These are phyloP conservation scores for Claviceps digitariae DNA, from an alignment of 2,329 filamentous ascomycete genomes.

Conservation along the genomic window DNA sequence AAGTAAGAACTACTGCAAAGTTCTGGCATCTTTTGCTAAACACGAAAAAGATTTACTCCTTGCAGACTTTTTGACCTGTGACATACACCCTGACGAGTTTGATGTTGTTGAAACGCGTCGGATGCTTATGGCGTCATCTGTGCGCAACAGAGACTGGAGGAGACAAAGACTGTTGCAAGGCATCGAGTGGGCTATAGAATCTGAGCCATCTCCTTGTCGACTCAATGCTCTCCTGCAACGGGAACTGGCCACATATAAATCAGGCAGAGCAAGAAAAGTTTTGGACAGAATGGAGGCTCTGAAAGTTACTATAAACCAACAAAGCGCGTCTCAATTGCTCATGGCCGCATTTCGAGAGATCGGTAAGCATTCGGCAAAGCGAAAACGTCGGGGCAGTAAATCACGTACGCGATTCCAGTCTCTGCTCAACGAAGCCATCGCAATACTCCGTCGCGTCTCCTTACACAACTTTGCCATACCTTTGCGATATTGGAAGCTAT, in stretches of 20 bases:
- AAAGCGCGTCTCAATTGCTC: slow-evolving; percentile 15
- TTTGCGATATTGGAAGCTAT: slow-evolving; percentile 26
- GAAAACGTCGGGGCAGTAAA: neutral
- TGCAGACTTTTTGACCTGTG: slow-evolving; percentile 29
- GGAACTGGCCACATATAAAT: slow-evolving; percentile 7
- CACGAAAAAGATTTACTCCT: slow-evolving; percentile 39
- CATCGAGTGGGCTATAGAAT: slow-evolving; percentile 20
- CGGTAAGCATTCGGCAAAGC: slow-evolving; percentile 13
- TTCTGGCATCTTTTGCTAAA: slow-evolving; percentile 50
- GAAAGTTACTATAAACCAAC: slow-evolving; percentile 15
- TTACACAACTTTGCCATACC: slow-evolving; percentile 22
- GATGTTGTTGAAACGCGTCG: slow-evolving; percentile 30
- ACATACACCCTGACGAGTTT: slow-evolving; percentile 43
- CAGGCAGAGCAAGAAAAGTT: slow-evolving; percentile 14
- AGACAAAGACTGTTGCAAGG: slow-evolving; percentile 30
- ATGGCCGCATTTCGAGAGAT: slow-evolving; percentile 14
- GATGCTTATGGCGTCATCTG: slow-evolving; percentile 22
- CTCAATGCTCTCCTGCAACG: slow-evolving; percentile 13
- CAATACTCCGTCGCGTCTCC: slow-evolving; percentile 15
- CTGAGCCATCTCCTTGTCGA: slow-evolving; percentile 9
- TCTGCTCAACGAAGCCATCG: slow-evolving; percentile 18
- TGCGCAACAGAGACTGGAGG: slow-evolving; percentile 21
- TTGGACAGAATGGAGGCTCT: slow-evolving; percentile 21
- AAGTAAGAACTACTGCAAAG: slow-evolving; percentile 48
- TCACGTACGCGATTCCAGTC: slow-evolving; percentile 2